Evolutionary conservation across 129 eudicot species (phyloP).

Genomic region (Tagetes erecta): DNA sequence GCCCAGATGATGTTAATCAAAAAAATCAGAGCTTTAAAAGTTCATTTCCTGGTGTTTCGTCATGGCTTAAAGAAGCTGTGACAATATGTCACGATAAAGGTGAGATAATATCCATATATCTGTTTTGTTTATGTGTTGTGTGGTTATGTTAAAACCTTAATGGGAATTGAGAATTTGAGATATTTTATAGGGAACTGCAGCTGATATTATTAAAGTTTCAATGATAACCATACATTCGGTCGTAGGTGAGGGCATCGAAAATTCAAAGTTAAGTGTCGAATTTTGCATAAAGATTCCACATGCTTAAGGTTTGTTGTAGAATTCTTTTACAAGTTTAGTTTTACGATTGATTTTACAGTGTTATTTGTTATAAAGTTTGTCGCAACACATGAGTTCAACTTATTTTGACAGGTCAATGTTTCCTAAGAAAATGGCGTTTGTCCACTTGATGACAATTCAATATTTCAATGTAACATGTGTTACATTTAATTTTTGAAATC

Average conservation of each 20-base stretch:
- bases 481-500: no score
- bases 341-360: neutral
- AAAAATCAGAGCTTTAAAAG: conserved; percentile 77
- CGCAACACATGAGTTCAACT: no score
- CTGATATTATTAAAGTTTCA: conserved; percentile 88
- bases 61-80: conserved; percentile 94
- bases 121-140: conserved; percentile 2
- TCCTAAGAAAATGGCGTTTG: no score
- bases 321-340: conserved; percentile 76
- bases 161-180: conserved; percentile 89
- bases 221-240: conserved; percentile 75
- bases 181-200: conserved; percentile 93
- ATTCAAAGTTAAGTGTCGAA: conserved; percentile 34
- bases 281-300: conserved; percentile 50
- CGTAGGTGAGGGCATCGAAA: conserved; percentile 48
- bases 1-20: conserved; percentile 72
- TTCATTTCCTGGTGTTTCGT: conserved; percentile 85
- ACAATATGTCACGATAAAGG: conserved; percentile 71
- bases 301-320: conserved; percentile 85
- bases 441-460: no score
- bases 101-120: conserved; percentile 20
- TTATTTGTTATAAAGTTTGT: neutral
- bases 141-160: conserved; percentile 82
- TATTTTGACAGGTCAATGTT: no score
- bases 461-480: no score